Evolutionary conservation across 257 asterid genomes (phyloP).

Genomic region (Leonotis leonurus): DNA sequence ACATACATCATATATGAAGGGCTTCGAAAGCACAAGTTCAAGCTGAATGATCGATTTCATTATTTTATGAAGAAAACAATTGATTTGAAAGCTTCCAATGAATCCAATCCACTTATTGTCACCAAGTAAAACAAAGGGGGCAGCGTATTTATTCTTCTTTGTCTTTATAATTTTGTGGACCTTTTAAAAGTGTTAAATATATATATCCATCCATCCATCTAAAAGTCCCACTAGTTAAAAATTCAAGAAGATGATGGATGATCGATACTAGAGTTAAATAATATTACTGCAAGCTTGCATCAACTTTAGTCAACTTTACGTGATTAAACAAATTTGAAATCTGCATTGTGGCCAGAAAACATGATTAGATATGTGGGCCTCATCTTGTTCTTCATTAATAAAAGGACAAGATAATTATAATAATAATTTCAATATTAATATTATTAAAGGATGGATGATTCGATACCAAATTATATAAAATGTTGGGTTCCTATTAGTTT

Average conservation of each 20-base stretch:
- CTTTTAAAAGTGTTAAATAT: neutral
- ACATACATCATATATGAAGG: no score
- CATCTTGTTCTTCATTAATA: slow-evolving; percentile 3
- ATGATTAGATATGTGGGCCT: slow-evolving; percentile 52
- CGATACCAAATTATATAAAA: slow-evolving; percentile 8
- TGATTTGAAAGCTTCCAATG: neutral
- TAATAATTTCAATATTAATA: neutral
- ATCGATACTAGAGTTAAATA: no score
- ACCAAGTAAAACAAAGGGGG: slow-evolving; percentile 11
- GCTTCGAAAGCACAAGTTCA: no score
- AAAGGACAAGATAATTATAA: neutral
- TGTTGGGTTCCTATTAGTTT: slow-evolving; percentile 25
- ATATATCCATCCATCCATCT: neutral
- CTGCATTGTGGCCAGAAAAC: slow-evolving; percentile 37
- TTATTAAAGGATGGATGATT: slow-evolving; percentile 7
- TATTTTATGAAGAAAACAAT: neutral
- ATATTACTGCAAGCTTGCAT: slow-evolving; percentile 9
- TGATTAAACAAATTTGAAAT: slow-evolving; percentile 28
- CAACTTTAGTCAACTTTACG: slow-evolving; percentile 33
- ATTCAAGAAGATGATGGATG: slow-evolving; percentile 9
- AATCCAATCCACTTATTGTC: neutral
- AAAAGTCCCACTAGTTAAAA: slow-evolving; percentile 19
- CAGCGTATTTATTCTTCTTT: neutral
- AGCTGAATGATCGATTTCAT: no score
- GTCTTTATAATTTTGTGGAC: neutral